Percentiles rank a stretch among this genome's conserved stretches.
Evolutionary conservation across 2,329 filamentous ascomycete species (phyloP).

Genomic region (Arachnomyces sp.): DNA sequence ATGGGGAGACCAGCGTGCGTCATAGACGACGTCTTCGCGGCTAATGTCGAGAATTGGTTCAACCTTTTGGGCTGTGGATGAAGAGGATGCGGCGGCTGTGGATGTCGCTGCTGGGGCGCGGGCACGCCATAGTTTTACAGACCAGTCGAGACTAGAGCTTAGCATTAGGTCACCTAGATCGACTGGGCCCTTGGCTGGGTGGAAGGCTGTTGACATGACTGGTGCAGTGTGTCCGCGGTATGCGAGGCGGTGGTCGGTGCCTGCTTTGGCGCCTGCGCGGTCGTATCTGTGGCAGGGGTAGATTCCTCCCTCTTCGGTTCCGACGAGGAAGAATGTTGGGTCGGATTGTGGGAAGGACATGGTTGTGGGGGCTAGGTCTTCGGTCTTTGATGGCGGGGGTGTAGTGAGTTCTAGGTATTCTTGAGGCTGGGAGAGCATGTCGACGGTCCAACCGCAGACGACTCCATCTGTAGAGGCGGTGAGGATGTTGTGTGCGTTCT

Average conservation of each 20-base stretch:
- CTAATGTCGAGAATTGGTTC: constrained; percentile 79
- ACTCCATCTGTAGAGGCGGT: constrained; percentile 94
- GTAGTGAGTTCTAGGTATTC: constrained; percentile 84
- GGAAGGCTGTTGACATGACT: constrained; percentile 93
- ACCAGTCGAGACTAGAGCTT: constrained; percentile 92
- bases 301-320: constrained; percentile 92
- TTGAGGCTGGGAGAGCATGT: constrained; percentile 95
- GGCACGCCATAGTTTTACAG: constrained; percentile 92
- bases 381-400: constrained; percentile 77
- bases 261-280: constrained; percentile 91
- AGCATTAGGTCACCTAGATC: constrained; percentile 91
- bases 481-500: constrained; percentile 98
- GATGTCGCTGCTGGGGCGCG: constrained; percentile 43
- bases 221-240: constrained; percentile 89
- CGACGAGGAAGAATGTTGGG: constrained; percentile 94
- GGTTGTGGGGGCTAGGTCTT: constrained; percentile 89
- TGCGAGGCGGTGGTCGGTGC: constrained; percentile 77
- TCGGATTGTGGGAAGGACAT: constrained; percentile 92
- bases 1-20: constrained; percentile 88
- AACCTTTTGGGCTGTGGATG: constrained; percentile 43
- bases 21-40: constrained; percentile 93
- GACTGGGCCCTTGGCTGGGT: constrained; percentile 82
- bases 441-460: constrained; percentile 93
- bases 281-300: constrained; percentile 97
- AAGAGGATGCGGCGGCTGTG: constrained; percentile 25